Base-by-base conservation (phyloP, 495 filamentous ascomycete species). In the Xylaria palmicola region DNA sequence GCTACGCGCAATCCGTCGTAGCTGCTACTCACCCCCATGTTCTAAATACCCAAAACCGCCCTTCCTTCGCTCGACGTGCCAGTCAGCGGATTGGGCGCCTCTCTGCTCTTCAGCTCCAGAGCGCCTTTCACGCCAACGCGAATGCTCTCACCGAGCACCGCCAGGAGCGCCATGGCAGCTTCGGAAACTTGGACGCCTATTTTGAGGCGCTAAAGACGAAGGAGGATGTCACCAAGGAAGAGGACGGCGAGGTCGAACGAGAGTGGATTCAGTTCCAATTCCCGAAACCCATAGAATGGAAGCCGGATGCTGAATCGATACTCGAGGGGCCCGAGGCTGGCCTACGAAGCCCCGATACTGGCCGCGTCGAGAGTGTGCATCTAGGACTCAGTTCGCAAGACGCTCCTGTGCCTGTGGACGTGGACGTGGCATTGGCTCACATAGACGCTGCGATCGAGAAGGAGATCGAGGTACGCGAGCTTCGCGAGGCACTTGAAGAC, bases 1-100 rank as follows among this genome's bases (percentile, higher is more conserved):
- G 93, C 77, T 97, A 96, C 83, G 91, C 92, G 74, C 93, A 97
- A 74, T 95, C 93, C 65, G 87, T 98, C 78, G 93, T 98, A 75
- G 94, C 94, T 64, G 93, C 91, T 57, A 91, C 92, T 49, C 93
- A 97, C 69, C 79, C 79, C 47, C 87, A 90, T 74, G 90, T 92
- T 80, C 85, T 92, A 72, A 92, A 91, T 47, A 79, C 87, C 6
- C 88, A 81, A 60, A 81, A 82, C 66, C 77, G 83, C 63, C 79
- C 79, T 64, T 79, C 81, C 65, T 86, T 85, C 64, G 73, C 72
- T 58, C 74, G 76, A 50, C 78, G 78, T 68, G 71, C 74, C 58
- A 72, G 71, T 64, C 72, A 75, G 44, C 73, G 77, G 70, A 66
- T 84, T 81, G 81, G 85, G 63, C 85, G 90, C 41, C 72, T 83